Base-by-base conservation (phyloP, 2,329 filamentous ascomycete genomes). In the Microthyrium microscopicum region DNA sequence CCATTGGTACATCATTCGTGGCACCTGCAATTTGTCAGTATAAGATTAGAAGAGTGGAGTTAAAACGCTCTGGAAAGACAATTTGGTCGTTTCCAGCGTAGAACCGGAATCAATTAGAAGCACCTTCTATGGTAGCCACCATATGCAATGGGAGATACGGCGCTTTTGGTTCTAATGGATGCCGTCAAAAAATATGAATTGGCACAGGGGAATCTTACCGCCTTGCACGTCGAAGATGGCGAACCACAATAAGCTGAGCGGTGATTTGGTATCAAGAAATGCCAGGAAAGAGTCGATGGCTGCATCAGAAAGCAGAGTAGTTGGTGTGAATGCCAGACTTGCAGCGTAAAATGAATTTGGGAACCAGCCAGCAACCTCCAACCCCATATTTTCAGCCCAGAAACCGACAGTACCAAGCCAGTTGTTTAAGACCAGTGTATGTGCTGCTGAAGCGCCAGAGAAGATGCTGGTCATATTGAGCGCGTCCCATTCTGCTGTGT, bases 171-270 rank as follows among this genome's bases (percentile, higher is more conserved):
- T n/a, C n/a, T n/a, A n/a, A n/a, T n/a, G n/a, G n/a, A n/a, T n/a
- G n/a, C n/a, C n/a, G n/a, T n/a, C n/a, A n/a, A n/a, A n/a, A n/a
- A n/a, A n/a, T n/a, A n/a, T n/a, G n/a, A n/a, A n/a, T n/a, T n/a
- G n/a, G n/a, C n/a, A n/a, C n/a, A n/a, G n/a, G n/a, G n/a, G n/a
- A n/a, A n/a, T n/a, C n/a, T n/a, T n/a, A n/a, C 73, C 73, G 27
- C 70, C 73, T 12, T 63, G 59, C 1, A 68, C 60, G 45, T 76
- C 68, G 44, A 75, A 77, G 27, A 75, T 71, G 36, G 73, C 53
- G 44, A 68, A 67, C 69, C 72, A 75, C 3, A 70, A 40, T 2
- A 64, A 47, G 0, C 66, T 70, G 3, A 62, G 68, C 37, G 61
- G 62, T 33, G 62, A 46, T 1, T 57, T 47, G 0, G 44, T 42